Evolutionary conservation across 768 basidiomycete species (phyloP).

Genomic region (Boletus speciosus): DNA sequence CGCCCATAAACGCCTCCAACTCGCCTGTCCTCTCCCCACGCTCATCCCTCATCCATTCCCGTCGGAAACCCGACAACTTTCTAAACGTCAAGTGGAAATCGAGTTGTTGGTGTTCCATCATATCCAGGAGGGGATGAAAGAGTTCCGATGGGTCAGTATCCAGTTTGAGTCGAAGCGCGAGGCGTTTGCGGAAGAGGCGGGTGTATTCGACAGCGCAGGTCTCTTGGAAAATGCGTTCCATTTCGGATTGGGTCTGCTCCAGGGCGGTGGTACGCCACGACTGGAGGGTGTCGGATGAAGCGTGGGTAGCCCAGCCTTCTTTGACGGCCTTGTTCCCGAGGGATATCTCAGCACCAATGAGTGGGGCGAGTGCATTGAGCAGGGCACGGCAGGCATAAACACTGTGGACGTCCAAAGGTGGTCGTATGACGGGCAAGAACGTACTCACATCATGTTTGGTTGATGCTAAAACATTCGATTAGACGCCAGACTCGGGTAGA

Average conservation of each 20-base stretch:
- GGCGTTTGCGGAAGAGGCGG: slow-evolving; percentile 71
- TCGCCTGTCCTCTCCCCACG: slow-evolving; percentile 5
- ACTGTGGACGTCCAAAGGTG: slow-evolving; percentile 35
- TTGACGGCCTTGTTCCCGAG: slow-evolving; percentile 44
- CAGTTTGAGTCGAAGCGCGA: slow-evolving; percentile 63
- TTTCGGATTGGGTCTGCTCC: slow-evolving; percentile 50
- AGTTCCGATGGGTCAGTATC: slow-evolving; percentile 57
- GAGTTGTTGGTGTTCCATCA: slow-evolving; percentile 70
- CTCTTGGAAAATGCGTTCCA: slow-evolving; percentile 59
- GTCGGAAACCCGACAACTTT: slow-evolving; percentile 58
- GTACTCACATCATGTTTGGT: slow-evolving; percentile 72
- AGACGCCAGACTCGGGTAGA: not conserved
- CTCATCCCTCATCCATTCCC: slow-evolving; percentile 27
- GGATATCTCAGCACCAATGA: slow-evolving; percentile 80
- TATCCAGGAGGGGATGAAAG: slow-evolving; percentile 64
- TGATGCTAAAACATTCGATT: slow-evolving; percentile 46
- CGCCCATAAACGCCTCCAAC: slow-evolving; percentile 41
- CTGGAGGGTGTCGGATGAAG: slow-evolving; percentile 48
- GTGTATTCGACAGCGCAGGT: slow-evolving; percentile 64
- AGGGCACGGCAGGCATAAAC: slow-evolving; percentile 77
- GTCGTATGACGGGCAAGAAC: not conserved
- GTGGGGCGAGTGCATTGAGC: slow-evolving; percentile 72
- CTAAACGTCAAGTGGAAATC: slow-evolving; percentile 91
- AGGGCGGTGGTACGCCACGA: slow-evolving; percentile 61
- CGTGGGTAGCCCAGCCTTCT: slow-evolving; percentile 63